phyloP scores from a whole-genome alignment of 768 basidiomycete species.

The Hydnum rufescens region DNA sequence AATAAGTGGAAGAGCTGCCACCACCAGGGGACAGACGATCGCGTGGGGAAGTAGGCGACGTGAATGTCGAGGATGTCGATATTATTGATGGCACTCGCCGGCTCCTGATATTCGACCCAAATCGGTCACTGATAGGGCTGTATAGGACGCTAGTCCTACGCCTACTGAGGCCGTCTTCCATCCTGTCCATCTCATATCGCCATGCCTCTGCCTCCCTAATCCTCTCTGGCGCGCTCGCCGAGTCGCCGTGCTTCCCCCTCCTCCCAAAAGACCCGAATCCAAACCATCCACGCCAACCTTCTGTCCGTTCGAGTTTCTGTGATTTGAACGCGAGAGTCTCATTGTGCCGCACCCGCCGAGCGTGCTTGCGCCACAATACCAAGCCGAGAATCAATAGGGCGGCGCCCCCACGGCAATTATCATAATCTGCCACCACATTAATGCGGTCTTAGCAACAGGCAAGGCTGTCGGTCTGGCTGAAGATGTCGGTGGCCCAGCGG shows the following conservation, averaged over 20 bases:
- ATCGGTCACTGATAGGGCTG: background rate
- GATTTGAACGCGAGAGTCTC: slow-evolving; percentile 1
- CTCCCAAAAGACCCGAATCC: slow-evolving; percentile 1
- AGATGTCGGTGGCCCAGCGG: background rate
- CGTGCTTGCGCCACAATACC: background rate
- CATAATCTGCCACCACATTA: background rate
- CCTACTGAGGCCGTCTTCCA: background rate
- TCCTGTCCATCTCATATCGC: slow-evolving; percentile 3
- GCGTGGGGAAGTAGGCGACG: background rate
- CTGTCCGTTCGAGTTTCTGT: background rate
- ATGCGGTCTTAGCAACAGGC: background rate
- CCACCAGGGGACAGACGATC: background rate
- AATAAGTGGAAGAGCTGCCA: background rate
- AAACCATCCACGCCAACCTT: background rate
- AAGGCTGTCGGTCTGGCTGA: too few species aligned
- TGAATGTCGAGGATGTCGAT: background rate
- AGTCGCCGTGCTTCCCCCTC: too few species aligned
- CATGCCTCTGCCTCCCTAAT: background rate
- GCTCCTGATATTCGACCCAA: background rate
- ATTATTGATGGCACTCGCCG: background rate
- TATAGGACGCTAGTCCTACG: background rate
- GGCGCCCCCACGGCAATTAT: background rate
- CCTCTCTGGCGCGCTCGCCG: background rate
- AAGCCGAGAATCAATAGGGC: background rate
- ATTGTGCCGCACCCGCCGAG: background rate